phyloP scores from a whole-genome alignment of 163 green algal species.

The Prototheca cutis region DNA sequence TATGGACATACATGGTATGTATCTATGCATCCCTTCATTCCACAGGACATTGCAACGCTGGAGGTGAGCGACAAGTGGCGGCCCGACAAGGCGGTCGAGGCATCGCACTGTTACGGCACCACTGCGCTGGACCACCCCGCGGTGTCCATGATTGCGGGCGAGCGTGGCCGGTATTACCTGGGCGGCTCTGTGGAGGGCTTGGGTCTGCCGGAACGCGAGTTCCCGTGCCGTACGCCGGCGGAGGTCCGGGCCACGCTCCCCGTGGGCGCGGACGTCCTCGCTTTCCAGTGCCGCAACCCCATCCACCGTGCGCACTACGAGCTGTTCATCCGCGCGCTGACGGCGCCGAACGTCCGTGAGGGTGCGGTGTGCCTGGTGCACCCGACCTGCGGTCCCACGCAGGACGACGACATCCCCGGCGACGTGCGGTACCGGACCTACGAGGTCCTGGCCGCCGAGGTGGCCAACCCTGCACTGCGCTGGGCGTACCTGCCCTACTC shows the following conservation, averaged over 20 bases:
- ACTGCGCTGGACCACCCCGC: conserved; percentile 87
- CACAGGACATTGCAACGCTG: conserved; percentile 66
- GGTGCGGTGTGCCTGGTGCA: conserved; percentile 88
- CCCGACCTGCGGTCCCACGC: conserved; percentile 91
- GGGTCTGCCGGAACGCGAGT: conserved; percentile 61
- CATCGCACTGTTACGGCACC: conserved; percentile 80
- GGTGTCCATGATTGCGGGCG: conserved; percentile 90
- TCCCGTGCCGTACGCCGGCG: conserved; percentile 68
- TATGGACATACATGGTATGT: too few species aligned
- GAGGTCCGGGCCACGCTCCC: conserved; percentile 80
- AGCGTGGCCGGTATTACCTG: conserved; percentile 81
- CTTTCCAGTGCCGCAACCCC: conserved; percentile 98
- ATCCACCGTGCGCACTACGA: conserved; percentile 98
- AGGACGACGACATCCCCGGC: conserved; percentile 86
- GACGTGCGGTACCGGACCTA: conserved; percentile 75
- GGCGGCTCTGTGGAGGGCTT: conserved; percentile 65
- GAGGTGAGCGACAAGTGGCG: conserved; percentile 68
- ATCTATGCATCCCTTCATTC: too few species aligned
- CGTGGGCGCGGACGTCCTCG: conserved; percentile 73
- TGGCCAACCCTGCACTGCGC: conserved; percentile 72
- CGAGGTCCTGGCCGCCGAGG: conserved; percentile 85
- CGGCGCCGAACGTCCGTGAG: conserved; percentile 71
- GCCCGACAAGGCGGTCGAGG: conserved; percentile 86
- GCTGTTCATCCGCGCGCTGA: conserved; percentile 89
- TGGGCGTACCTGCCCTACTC: conserved; percentile 98